Conservation (phyloP, 805 yeast genomes). For the Myxozyma sirexii region DNA sequence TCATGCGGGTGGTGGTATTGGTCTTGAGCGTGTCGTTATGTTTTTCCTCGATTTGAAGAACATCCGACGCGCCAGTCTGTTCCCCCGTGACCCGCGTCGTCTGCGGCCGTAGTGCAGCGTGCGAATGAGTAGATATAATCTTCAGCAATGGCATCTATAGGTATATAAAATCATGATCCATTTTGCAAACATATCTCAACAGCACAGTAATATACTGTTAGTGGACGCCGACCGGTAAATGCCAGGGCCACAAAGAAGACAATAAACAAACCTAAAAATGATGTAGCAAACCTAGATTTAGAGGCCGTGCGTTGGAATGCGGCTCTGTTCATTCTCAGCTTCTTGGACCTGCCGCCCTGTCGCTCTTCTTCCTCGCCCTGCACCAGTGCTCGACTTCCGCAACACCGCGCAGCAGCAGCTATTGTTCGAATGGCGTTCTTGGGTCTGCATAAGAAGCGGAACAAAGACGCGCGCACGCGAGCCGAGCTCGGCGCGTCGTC, state of each 20-base stretch:
- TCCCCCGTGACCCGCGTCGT: slow-evolving; percentile 98
- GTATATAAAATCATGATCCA: too few species aligned
- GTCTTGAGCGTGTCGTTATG: slow-evolving; percentile 98
- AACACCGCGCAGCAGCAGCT: background rate
- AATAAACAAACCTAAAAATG: background rate
- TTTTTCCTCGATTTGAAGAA: slow-evolving; percentile 95
- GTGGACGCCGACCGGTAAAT: too few species aligned
- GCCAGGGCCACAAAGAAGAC: background rate
- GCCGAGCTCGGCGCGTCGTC: slow-evolving; percentile 6
- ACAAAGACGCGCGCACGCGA: slow-evolving; percentile 3
- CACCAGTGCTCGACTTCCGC: too few species aligned
- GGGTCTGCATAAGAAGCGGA: slow-evolving; percentile 6
- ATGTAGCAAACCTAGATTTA: background rate
- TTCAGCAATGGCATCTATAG: too few species aligned
- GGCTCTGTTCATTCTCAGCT: background rate
- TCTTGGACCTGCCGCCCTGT: too few species aligned
- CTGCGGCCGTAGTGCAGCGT: slow-evolving; percentile 61
- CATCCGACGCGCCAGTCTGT: slow-evolving; percentile 96
- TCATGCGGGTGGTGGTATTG: slow-evolving; percentile 99
- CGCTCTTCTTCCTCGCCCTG: background rate
- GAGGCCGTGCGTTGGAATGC: slow-evolving; percentile 5
- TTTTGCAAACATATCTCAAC: too few species aligned
- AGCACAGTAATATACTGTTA: too few species aligned
- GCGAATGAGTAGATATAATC: too few species aligned
- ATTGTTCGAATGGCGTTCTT: slow-evolving; percentile 5